Conservation (phyloP, 129 eudicot genomes). For the Dittrichia graveolens region DNA sequence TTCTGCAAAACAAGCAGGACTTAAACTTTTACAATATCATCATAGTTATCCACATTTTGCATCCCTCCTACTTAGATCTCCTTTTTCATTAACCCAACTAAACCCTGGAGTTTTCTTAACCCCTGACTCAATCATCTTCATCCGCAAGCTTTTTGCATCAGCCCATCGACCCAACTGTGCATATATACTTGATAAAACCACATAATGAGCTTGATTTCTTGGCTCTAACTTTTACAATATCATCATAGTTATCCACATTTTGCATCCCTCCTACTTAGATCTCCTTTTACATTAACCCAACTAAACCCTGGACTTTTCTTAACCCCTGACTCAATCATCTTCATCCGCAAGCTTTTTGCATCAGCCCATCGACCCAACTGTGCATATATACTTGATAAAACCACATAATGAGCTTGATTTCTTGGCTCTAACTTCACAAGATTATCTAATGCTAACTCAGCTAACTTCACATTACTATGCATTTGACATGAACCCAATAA, state of each 20-base stretch:
- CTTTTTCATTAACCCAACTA: slow-evolving; percentile 57
- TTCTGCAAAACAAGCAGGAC: too few species aligned
- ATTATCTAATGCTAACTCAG: slow-evolving; percentile 51
- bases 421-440: slow-evolving; percentile 57
- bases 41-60: neutral
- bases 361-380: slow-evolving; percentile 64
- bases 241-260: too few species aligned
- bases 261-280: slow-evolving; percentile 22
- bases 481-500: slow-evolving; percentile 68
- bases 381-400: slow-evolving; percentile 58
- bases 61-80: slow-evolving; percentile 20
- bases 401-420: slow-evolving; percentile 66
- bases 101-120: slow-evolving; percentile 53
- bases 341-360: slow-evolving; percentile 54
- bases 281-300: slow-evolving; percentile 47
- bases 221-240: slow-evolving; percentile 35
- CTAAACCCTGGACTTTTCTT: slow-evolving; percentile 61
- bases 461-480: slow-evolving; percentile 63
- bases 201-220: slow-evolving; percentile 61
- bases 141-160: slow-evolving; percentile 58
- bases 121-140: slow-evolving; percentile 46
- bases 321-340: slow-evolving; percentile 43
- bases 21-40: too few species aligned
- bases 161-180: slow-evolving; percentile 62
- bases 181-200: slow-evolving; percentile 58